Base-by-base conservation (phyloP, 345 rosid genomes). In the Eucalyptus victrix region DNA sequence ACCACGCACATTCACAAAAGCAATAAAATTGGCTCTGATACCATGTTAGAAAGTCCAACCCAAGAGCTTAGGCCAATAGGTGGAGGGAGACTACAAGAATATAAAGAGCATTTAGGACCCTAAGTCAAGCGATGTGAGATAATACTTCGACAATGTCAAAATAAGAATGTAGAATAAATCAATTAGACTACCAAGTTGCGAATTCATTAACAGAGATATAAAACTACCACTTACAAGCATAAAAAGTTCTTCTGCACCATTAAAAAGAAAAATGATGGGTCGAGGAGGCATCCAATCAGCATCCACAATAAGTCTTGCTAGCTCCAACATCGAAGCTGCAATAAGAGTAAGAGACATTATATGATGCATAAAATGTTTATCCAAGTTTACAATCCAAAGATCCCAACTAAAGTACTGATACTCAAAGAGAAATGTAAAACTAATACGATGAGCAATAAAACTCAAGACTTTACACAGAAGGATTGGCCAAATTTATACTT, bases 171-270 rank as follows among this genome's bases (percentile, higher is more conserved):
- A 76, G n/a, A 8, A 86, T 47, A 45, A 86, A 86, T 47, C 50
- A 47, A 86, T 28, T 26, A 50, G 56, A 86, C 87, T 86, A 86
- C 53, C 50, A 15, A 23, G 34, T 30, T 49, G 58, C 32, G 87
- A 50, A 54, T 87, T 42, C 80, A 34, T 56, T 44, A 62, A 26
- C 7, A 42, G 32, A 87, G 76, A 47, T 47, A 54, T 40, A 42
- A 21, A 65, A 51, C 49, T 40, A 69, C 6, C 72, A 72, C 91
- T 90, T 94, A 96, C 99, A 97, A 97, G 91, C 97, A 96, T 51
- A 91, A 98, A 98, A 91, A 97, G 95, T 94, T 98, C 99, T 92
- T 97, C 98, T 5, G 99, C 99, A 47, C 99, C 99, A 87, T 98
- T 98, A 89, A 98, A 97, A 60, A 98, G 98, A 89, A 98, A 97